phyloP scores from a whole-genome alignment of 2,329 filamentous ascomycete species.

The Trichophyton simii region DNA sequence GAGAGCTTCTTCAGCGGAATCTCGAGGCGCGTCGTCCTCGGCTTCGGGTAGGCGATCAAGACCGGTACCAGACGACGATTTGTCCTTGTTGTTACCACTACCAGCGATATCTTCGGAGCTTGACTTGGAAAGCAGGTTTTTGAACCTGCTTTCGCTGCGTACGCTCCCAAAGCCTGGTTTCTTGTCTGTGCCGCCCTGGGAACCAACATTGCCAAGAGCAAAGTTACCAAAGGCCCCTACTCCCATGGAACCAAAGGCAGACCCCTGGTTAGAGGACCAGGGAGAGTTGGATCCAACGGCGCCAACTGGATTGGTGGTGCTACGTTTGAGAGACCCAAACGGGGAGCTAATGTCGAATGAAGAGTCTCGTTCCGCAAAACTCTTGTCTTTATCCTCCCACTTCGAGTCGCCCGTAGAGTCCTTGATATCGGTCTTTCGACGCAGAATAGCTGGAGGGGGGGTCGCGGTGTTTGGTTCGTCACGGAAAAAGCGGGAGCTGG shows the following conservation, averaged over 20 bases:
- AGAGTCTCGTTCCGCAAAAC: slow-evolving; percentile 27
- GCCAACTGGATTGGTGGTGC: slow-evolving; percentile 40
- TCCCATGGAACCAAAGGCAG: slow-evolving; percentile 61
- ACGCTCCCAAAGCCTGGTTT: slow-evolving; percentile 53
- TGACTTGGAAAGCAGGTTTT: slow-evolving; percentile 71
- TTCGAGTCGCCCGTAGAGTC: slow-evolving; percentile 32
- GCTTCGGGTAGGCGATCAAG: slow-evolving; percentile 43
- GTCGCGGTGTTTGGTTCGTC: slow-evolving; percentile 44
- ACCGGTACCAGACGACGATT: slow-evolving; percentile 34
- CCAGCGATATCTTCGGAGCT: slow-evolving; percentile 51
- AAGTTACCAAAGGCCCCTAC: slow-evolving; percentile 68
- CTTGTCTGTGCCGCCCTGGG: slow-evolving; percentile 52
- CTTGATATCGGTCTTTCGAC: slow-evolving; percentile 50
- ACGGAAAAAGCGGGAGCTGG: slow-evolving; percentile 36
- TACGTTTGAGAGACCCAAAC: slow-evolving; percentile 45
- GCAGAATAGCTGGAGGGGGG: slow-evolving; percentile 47
- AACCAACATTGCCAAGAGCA: slow-evolving; percentile 46
- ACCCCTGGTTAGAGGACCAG: slow-evolving; percentile 46
- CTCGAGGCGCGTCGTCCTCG: slow-evolving; percentile 35
- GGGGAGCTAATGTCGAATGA: slow-evolving; percentile 32
- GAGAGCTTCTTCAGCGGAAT: slow-evolving; percentile 40
- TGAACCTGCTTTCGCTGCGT: slow-evolving; percentile 70
- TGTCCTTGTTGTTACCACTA: slow-evolving; percentile 41
- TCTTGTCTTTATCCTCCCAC: slow-evolving; percentile 40
- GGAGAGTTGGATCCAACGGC: slow-evolving; percentile 30